Conservation (phyloP, 2,329 filamentous ascomycete genomes). For the Leptosphaerulina australis region DNA sequence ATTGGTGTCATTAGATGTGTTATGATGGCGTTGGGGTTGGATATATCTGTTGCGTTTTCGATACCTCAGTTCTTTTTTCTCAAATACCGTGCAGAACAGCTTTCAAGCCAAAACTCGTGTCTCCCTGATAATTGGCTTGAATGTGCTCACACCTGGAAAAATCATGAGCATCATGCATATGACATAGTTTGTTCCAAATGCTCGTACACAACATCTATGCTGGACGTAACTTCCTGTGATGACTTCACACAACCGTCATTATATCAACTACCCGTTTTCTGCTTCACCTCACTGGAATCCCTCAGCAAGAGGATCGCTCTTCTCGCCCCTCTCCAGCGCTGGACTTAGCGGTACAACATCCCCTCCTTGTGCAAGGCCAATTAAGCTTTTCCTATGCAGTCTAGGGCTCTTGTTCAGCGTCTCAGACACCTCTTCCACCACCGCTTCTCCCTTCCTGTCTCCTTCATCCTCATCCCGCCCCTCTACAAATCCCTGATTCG, state of each 20-base stretch:
- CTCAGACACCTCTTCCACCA: constrained; percentile 48
- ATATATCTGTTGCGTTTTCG: constrained; percentile 5
- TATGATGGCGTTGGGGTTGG: constrained; percentile 16
- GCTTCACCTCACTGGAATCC: constrained; percentile 40
- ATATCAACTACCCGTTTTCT: not conserved
- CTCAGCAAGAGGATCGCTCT: constrained; percentile 34
- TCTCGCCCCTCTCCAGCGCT: constrained; percentile 34
- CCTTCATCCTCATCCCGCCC: constrained; percentile 42
- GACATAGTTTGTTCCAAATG: not conserved
- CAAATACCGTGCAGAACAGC: not conserved
- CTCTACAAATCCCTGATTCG: constrained; percentile 48
- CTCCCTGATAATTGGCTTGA: no score
- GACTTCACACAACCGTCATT: constrained; percentile 7
- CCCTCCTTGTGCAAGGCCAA: constrained; percentile 35
- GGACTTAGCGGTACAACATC: constrained; percentile 42
- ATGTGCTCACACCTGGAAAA: no score
- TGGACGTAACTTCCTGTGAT: constrained; percentile 3
- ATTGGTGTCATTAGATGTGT: constrained; percentile 7
- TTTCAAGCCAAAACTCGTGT: not conserved
- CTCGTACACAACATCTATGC: constrained; percentile 9
- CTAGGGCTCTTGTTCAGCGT: constrained; percentile 44
- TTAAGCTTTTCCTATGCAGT: constrained; percentile 53
- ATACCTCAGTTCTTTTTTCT: constrained; percentile 13
- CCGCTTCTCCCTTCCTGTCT: constrained; percentile 22
- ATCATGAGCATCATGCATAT: not conserved